Evolutionary conservation across 2,329 filamentous ascomycete species (phyloP).

Genomic region (Epichloe gansuensis): DNA sequence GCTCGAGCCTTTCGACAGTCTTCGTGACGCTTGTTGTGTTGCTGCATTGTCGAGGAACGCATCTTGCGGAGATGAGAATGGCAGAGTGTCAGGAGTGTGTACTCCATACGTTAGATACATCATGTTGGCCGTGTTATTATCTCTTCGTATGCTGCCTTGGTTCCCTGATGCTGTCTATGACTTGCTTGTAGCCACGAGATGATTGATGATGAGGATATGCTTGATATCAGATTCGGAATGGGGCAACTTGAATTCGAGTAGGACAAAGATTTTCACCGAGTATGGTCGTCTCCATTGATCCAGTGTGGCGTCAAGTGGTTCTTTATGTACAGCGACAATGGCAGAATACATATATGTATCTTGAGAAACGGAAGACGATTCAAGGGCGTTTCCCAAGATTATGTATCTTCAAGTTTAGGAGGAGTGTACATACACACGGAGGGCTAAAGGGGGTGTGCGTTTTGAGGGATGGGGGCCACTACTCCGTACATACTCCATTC

Average conservation of each 20-base stretch:
- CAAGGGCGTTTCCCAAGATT: constrained; percentile 15
- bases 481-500: constrained; percentile 18
- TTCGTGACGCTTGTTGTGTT: constrained; percentile 37
- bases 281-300: too few species aligned
- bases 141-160: background rate
- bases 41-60: constrained; percentile 38
- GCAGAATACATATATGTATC: background rate
- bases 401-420: constrained; percentile 17
- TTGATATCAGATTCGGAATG: too few species aligned
- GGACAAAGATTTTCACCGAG: too few species aligned
- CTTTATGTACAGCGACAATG: background rate
- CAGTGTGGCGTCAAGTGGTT: background rate
- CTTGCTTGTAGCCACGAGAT: background rate
- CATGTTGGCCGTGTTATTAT: constrained; percentile 8
- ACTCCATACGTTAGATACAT: constrained; percentile 19
- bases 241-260: too few species aligned
- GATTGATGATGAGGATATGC: too few species aligned
- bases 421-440: background rate
- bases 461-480: constrained; percentile 20
- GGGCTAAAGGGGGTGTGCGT: constrained; percentile 7
- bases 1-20: constrained; percentile 36
- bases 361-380: background rate
- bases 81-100: constrained; percentile 15
- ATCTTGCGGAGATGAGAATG: constrained; percentile 20
- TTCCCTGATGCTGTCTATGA: background rate